A percentile compares a stretch with the other conserved stretches of the same genome.
Conservation (phyloP, 768 basidiomycete genomes). For the Termitomyces heimii region DNA sequence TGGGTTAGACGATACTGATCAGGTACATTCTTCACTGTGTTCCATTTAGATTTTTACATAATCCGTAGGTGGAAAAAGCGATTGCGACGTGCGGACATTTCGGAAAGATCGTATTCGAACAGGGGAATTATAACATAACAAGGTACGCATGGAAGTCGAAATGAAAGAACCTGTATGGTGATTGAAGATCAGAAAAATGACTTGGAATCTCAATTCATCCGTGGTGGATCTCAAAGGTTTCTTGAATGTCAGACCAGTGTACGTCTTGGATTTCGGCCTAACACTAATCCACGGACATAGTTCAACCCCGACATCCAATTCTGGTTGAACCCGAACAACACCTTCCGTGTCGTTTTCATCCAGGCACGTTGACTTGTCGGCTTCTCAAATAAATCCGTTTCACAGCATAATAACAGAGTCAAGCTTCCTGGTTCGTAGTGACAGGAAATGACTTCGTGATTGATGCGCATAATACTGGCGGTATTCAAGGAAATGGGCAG, state of each 20-base stretch:
- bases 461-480: conserved; percentile 49
- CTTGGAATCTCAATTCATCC: conserved; percentile 40
- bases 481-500: conserved; percentile 57
- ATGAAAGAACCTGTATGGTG: background rate
- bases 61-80: conserved; percentile 38
- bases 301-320: conserved; percentile 48
- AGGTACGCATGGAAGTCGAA: conserved; percentile 23
- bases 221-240: conserved; percentile 39
- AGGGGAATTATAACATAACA: conserved; percentile 46
- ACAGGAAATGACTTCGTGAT: conserved; percentile 50
- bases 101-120: conserved; percentile 38
- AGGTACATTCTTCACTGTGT: conserved; percentile 15
- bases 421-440: conserved; percentile 61
- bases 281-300: conserved; percentile 20
- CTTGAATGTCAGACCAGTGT: conserved; percentile 29
- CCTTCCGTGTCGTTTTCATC: conserved; percentile 57
- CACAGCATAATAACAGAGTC: conserved; percentile 27
- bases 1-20: conserved; percentile 34
- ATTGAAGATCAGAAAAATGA: conserved; percentile 37
- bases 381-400: background rate
- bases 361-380: conserved; percentile 31
- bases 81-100: conserved; percentile 42
- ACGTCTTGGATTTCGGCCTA: background rate
- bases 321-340: conserved; percentile 50
- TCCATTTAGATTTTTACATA: background rate